phyloP scores from a whole-genome alignment of 2,329 filamentous ascomycete species.

The Didymella exigua region DNA sequence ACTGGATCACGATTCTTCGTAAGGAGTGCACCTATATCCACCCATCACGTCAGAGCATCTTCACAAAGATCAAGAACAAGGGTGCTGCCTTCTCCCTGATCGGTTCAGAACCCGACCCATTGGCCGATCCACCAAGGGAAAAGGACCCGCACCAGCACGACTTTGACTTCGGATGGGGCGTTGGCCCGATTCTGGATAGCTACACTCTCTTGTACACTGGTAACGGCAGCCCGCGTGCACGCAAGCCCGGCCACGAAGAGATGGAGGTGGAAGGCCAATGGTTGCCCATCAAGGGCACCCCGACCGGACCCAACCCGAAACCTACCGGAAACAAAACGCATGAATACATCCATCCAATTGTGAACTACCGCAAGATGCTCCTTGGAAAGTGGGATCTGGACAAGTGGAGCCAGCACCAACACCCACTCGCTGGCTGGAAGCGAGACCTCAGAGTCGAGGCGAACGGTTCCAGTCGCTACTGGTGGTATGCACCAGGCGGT shows the following conservation, averaged over 20 bases:
- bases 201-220: conserved; percentile 51
- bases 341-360: conserved; percentile 58
- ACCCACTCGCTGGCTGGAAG: neutral
- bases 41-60: neutral
- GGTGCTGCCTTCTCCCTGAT: conserved; percentile 32
- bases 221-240: conserved; percentile 47
- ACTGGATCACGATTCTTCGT: conserved; percentile 40
- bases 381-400: neutral
- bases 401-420: neutral
- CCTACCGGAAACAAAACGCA: conserved; percentile 44
- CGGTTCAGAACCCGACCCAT: conserved; percentile 23
- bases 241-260: conserved; percentile 54
- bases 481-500: neutral
- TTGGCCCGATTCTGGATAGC: conserved; percentile 51
- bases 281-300: neutral
- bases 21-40: conserved; percentile 42
- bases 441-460: too few species aligned
- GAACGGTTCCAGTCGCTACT: too few species aligned
- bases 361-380: conserved; percentile 31
- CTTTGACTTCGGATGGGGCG: conserved; percentile 55
- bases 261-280: conserved; percentile 20
- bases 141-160: conserved; percentile 44
- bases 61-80: conserved; percentile 14
- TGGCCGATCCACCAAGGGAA: neutral
- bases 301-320: neutral